Evolutionary conservation across 2,329 filamentous ascomycete genomes (phyloP).

Genomic region (Trichoderma sp.): DNA sequence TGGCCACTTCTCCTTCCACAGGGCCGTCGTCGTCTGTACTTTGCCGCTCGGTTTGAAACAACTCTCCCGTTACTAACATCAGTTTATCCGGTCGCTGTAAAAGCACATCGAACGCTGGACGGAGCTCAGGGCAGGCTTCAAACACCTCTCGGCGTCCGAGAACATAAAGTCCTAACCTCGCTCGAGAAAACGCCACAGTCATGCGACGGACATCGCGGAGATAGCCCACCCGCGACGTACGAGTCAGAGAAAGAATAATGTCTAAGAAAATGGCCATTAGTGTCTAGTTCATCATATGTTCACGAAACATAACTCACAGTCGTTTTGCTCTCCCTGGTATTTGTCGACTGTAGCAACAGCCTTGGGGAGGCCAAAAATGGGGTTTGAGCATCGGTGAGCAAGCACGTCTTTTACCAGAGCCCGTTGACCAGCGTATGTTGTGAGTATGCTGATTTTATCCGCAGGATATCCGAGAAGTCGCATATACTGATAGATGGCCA

Average conservation of each 20-base stretch:
- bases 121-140: conserved; percentile 81
- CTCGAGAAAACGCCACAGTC: conserved; percentile 90
- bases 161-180: conserved; percentile 86
- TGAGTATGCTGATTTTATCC: conserved; percentile 77
- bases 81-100: conserved; percentile 78
- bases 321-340: conserved; percentile 98
- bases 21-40: conserved; percentile 40
- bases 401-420: conserved; percentile 87
- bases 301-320: conserved; percentile 64
- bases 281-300: conserved; percentile 23
- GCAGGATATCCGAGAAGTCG: conserved; percentile 89
- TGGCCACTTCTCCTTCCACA: conserved; percentile 60
- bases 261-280: conserved; percentile 49
- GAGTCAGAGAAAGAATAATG: conserved; percentile 87
- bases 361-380: conserved; percentile 83
- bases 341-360: conserved; percentile 95
- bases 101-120: conserved; percentile 78
- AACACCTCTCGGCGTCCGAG: conserved; percentile 86
- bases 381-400: conserved; percentile 75
- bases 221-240: conserved; percentile 86
- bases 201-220: conserved; percentile 88
- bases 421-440: conserved; percentile 89
- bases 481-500: conserved; percentile 97
- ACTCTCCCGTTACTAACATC: conserved; percentile 76
- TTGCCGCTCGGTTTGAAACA: conserved; percentile 68